Base-by-base conservation (phyloP, 2,329 filamentous ascomycete genomes). In the Cladosporium sp. region DNA sequence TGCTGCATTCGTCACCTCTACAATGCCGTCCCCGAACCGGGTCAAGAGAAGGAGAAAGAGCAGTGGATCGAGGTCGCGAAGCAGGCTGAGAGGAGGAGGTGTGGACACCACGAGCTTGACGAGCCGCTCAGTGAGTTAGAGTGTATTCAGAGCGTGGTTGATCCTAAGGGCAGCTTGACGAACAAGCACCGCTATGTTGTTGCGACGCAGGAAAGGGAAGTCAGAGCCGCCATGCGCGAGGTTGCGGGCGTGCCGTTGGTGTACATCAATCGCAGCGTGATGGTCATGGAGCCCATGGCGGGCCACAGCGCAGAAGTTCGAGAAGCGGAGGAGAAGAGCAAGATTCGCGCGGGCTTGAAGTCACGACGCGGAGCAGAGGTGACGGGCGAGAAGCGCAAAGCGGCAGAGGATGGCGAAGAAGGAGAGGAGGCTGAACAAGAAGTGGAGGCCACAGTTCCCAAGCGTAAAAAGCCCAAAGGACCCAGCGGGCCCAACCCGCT, bases 141-240 rank as follows among this genome's bases (percentile, higher is more conserved):
- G 62, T 95, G 91, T 69, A 73, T 95, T 44, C 76, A 77, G 58
- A 83, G 82, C 52, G 89, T 96, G 7, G 85, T 97, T 55, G 92
- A 92, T 67, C 84, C 90, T 12, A 94, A 94, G 71, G 78, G 76
- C 51, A 84, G 78, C 60, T 81, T 83, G 37, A 81, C 82, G 58
- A 94, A 94, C 71, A 91, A 90, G 75, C 84, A 91, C 68, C 81
- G 87, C 58, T 93, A 93, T 69, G 83, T 91, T 12, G 86, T 93
- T 19, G 89, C 89, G 8, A 87, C 83, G 61, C 89, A 93, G 72
- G 86, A 88, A 62, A 73, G 78, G 22, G 82, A 84, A 40, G 79
- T 90, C 45, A 77, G 89, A 63, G 78, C 80, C 47, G 75, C 78
- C 63, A 79, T 93, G 75, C 80, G 89, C 51, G 74, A 73, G n/a